These are phyloP conservation scores for Russula olivacea DNA, from an alignment of 768 basidiomycete genomes.

Conservation along the genomic window DNA sequence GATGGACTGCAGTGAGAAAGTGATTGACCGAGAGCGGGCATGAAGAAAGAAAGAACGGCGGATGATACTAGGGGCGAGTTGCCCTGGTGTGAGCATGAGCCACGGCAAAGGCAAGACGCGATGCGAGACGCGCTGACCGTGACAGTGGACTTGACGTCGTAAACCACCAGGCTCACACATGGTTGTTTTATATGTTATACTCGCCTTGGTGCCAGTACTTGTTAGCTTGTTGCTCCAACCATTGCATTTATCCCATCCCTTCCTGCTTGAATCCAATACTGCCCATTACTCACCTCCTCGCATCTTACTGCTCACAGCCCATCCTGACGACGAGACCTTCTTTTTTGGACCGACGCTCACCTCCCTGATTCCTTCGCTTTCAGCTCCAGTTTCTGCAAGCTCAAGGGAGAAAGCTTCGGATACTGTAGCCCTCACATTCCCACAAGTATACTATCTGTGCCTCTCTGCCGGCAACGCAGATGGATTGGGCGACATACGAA, in stretches of 20 bases:
- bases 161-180: background rate
- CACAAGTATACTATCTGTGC: slow-evolving; percentile 56
- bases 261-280: background rate
- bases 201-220: slow-evolving; percentile 7
- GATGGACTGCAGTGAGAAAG: background rate
- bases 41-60: slow-evolving; percentile 7
- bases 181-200: slow-evolving; percentile 7
- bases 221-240: slow-evolving; percentile 9
- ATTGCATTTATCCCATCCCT: background rate
- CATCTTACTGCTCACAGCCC: slow-evolving; percentile 76
- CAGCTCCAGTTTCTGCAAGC: background rate
- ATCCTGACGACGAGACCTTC: slow-evolving; percentile 92
- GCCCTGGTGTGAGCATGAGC: background rate
- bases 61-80: background rate
- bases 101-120: background rate
- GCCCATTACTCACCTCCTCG: slow-evolving; percentile 4
- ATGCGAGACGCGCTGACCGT: background rate
- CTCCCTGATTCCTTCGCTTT: slow-evolving; percentile 35
- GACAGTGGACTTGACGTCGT: no score
- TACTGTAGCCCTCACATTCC: background rate
- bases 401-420: background rate
- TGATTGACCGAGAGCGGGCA: background rate
- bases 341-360: slow-evolving; percentile 88
- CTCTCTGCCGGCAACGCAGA: slow-evolving; percentile 76
- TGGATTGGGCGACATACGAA: slow-evolving; percentile 59